phyloP scores from a whole-genome alignment of 2,329 filamentous ascomycete species.

The Verticillium klebahnii region DNA sequence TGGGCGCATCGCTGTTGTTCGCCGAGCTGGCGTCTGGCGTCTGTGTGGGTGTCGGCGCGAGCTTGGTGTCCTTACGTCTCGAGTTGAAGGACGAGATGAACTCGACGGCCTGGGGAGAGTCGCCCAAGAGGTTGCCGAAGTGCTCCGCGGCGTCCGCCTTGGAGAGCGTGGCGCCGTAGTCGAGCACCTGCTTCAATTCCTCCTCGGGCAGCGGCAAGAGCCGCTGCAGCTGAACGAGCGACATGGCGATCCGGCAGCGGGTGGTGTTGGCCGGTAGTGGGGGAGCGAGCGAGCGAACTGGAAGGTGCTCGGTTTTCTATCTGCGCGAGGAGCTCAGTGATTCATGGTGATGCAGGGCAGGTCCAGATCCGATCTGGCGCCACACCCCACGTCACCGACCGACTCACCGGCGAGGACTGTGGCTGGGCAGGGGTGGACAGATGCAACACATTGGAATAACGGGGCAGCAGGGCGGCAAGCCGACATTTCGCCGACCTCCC shows the following conservation, averaged over 20 bases:
- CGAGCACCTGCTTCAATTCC: slow-evolving; percentile 77
- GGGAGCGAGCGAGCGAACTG: neutral
- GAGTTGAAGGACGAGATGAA: slow-evolving; percentile 82
- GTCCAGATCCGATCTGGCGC: neutral
- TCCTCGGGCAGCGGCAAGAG: slow-evolving; percentile 82
- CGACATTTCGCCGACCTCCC: slow-evolving; percentile 3
- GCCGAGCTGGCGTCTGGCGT: slow-evolving; percentile 2
- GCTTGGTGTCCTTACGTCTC: slow-evolving; percentile 37
- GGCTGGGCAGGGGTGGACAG: neutral
- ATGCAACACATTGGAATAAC: neutral
- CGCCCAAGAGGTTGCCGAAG: slow-evolving; percentile 82
- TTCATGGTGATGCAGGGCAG: neutral
- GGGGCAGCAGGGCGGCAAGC: neutral
- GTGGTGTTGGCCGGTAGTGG: neutral
- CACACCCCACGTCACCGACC: slow-evolving; percentile 2
- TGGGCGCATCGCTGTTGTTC: slow-evolving; percentile 1
- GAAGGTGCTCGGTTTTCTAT: neutral
- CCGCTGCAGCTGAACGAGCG: slow-evolving; percentile 64
- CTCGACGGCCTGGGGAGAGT: slow-evolving; percentile 70
- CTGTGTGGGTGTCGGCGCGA: slow-evolving; percentile 9
- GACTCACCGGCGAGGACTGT: neutral
- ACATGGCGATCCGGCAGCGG: slow-evolving; percentile 33
- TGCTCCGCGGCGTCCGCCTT: slow-evolving; percentile 77
- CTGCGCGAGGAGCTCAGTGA: neutral
- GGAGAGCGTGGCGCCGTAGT: slow-evolving; percentile 73